These are phyloP conservation scores for Daldinia eschscholtzii DNA, from an alignment of 2,329 filamentous ascomycete species.

Conservation along the genomic window DNA sequence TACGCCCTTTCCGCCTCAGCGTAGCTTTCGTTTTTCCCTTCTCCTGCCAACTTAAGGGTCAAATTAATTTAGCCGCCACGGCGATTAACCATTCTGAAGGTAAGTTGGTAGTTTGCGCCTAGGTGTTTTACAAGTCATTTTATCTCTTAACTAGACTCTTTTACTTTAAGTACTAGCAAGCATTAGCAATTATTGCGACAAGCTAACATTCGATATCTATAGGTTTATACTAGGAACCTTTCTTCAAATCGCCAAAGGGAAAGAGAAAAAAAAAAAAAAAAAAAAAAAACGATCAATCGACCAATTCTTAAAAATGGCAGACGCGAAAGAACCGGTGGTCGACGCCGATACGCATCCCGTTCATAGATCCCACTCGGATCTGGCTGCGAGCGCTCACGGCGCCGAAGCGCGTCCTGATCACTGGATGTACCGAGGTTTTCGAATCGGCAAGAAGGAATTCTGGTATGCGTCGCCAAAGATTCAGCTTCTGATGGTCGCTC, in stretches of 20 bases:
- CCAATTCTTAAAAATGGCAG: constrained; percentile 30
- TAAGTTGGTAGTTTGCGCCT: neutral
- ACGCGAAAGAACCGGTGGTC: constrained; percentile 28
- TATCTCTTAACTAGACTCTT: neutral
- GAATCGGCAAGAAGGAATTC: constrained; percentile 65
- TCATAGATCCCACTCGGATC: constrained; percentile 42
- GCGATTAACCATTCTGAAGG: constrained; percentile 33
- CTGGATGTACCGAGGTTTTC: constrained; percentile 77
- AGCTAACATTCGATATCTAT: constrained; percentile 17
- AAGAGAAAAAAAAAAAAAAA: too few relatives aligned
- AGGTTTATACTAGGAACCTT: constrained; percentile 28
- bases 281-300: constrained; percentile 12
- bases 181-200: constrained; percentile 1
- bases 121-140: neutral
- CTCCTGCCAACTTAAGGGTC: constrained; percentile 23
- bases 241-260: constrained; percentile 20
- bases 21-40: constrained; percentile 11
- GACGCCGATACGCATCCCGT: constrained; percentile 30
- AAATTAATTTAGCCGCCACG: constrained; percentile 38
- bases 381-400: constrained; percentile 28
- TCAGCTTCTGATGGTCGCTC: constrained; percentile 78
- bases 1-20: constrained; percentile 21
- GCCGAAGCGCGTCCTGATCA: constrained; percentile 58
- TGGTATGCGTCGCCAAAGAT: constrained; percentile 81
- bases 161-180: neutral